Evolutionary conservation across 495 filamentous ascomycete species (phyloP).

Genomic region (Penicillium antarcticum): DNA sequence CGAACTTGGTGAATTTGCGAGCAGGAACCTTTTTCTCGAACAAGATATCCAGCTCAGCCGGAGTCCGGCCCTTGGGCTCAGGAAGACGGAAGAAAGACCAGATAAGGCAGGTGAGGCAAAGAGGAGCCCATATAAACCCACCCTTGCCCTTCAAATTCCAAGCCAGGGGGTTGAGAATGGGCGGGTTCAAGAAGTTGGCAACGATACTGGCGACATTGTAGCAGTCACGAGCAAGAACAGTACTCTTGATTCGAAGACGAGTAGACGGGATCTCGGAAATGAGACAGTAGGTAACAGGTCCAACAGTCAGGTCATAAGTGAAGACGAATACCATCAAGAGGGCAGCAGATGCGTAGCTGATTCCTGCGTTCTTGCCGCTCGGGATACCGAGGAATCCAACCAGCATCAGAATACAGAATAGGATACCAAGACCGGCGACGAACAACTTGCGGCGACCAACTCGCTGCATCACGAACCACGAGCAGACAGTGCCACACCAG

Average conservation of each 20-base stretch:
- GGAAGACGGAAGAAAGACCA: slow-evolving; percentile 70
- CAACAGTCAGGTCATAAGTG: slow-evolving; percentile 68
- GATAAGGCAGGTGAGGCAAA: slow-evolving; percentile 62
- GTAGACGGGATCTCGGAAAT: slow-evolving; percentile 68
- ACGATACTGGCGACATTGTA: slow-evolving; percentile 69
- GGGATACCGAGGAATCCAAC: slow-evolving; percentile 67
- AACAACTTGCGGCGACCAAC: slow-evolving; percentile 66
- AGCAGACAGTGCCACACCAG: slow-evolving; percentile 62
- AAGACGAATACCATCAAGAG: slow-evolving; percentile 67
- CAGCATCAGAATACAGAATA: slow-evolving; percentile 60
- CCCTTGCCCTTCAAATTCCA: slow-evolving; percentile 69
- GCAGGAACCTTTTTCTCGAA: slow-evolving; percentile 61
- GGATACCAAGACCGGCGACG: slow-evolving; percentile 60
- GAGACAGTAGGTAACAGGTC: slow-evolving; percentile 71
- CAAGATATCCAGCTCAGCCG: slow-evolving; percentile 64
- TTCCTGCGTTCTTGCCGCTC: slow-evolving; percentile 43
- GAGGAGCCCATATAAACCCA: slow-evolving; percentile 72
- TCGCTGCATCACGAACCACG: slow-evolving; percentile 66
- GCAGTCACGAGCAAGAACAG: slow-evolving; percentile 61
- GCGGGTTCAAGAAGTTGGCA: slow-evolving; percentile 63
- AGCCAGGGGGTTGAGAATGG: slow-evolving; percentile 64
- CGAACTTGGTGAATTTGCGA: slow-evolving; percentile 57
- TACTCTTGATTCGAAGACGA: slow-evolving; percentile 70
- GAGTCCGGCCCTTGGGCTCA: slow-evolving; percentile 62
- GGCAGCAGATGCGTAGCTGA: slow-evolving; percentile 58